Conservation (phyloP, 23 red algal genomes). For the Gracilariopsis chorda region DNA sequence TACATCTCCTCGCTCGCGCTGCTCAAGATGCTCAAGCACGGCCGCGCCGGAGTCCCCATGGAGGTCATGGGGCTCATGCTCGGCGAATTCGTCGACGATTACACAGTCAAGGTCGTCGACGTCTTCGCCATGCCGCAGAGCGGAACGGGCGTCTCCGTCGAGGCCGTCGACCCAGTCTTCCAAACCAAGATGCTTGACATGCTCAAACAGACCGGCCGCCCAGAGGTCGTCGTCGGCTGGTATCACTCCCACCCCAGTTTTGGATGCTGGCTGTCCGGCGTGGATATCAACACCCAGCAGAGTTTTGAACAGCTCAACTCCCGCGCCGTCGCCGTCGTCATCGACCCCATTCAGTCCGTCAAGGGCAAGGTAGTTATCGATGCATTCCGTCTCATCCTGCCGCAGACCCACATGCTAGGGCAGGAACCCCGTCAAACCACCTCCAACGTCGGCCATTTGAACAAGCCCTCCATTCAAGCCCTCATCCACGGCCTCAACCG, state of each 20-base stretch:
- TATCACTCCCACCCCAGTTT: constrained; percentile 98
- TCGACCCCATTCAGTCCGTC: constrained; percentile 98
- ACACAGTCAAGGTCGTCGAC: constrained; percentile 98
- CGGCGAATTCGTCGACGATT: constrained; percentile 99
- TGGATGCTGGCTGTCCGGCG: constrained; percentile 99
- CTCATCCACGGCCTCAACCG: constrained; percentile 99
- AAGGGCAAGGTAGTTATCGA: constrained; percentile 99
- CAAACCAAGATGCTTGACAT: constrained; percentile 99
- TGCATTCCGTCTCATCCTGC: constrained; percentile 91
- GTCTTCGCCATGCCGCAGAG: constrained; percentile 99
- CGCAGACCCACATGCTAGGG: constrained; percentile 87
- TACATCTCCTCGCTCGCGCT: constrained; percentile 98
- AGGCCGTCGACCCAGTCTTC: constrained; percentile 96
- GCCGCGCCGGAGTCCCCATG: constrained; percentile 97
- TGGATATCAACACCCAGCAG: constrained; percentile 99
- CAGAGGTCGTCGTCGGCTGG: constrained; percentile 98
- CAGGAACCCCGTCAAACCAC: constrained; percentile 99
- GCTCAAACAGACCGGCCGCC: constrained; percentile 96
- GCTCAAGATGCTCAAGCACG: constrained; percentile 99
- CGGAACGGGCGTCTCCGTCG: constrained; percentile 95
- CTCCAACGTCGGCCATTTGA: constrained; percentile 85
- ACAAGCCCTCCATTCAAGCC: constrained; percentile 99
- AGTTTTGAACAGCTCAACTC: constrained; percentile 97
- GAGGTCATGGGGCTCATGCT: constrained; percentile 99
- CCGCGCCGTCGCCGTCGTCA: constrained; percentile 93